Conservation (phyloP, 176 grass and related monocot species). For the Dendrocalamus sinicus region DNA sequence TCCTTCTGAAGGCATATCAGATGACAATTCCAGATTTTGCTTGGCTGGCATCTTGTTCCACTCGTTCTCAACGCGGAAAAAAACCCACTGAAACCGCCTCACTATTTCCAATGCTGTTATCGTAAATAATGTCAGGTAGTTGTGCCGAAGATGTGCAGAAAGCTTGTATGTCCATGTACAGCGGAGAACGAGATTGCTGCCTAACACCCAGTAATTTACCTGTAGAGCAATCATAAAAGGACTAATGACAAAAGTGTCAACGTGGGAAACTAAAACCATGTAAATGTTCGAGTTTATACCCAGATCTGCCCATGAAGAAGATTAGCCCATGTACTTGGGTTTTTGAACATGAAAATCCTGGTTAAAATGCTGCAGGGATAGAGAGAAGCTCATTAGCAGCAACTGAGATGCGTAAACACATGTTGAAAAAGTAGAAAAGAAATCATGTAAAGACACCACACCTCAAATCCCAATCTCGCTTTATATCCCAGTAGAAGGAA, state of each 20-base stretch:
- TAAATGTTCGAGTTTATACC: conserved; percentile 52
- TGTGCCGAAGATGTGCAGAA: conserved; percentile 94
- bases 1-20: conserved; percentile 63
- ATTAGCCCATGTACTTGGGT: conserved; percentile 62
- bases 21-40: conserved; percentile 73
- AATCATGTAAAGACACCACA: conserved; percentile 32
- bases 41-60: conserved; percentile 94
- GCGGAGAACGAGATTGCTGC: conserved; percentile 87
- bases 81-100: conserved; percentile 93
- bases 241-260: neutral
- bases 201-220: conserved; percentile 89
- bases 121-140: conserved; percentile 88
- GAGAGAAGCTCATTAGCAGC: conserved; percentile 37
- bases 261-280: conserved; percentile 12
- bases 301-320: conserved; percentile 72
- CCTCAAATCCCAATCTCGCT: conserved; percentile 98
- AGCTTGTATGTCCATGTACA: conserved; percentile 99
- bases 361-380: conserved; percentile 74
- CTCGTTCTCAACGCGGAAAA: conserved; percentile 97
- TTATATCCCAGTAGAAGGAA: conserved; percentile 99
- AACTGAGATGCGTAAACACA: conserved; percentile 12
- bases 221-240: conserved; percentile 33
- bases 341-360: conserved; percentile 93
- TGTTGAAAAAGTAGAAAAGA: neutral
- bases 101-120: conserved; percentile 83